Evolutionary conservation across 1,284 basidiomycete genomes (phyloP), one percentile per base, ranked within the genome.

Genomic region (Tylopilus sp.): DNA sequence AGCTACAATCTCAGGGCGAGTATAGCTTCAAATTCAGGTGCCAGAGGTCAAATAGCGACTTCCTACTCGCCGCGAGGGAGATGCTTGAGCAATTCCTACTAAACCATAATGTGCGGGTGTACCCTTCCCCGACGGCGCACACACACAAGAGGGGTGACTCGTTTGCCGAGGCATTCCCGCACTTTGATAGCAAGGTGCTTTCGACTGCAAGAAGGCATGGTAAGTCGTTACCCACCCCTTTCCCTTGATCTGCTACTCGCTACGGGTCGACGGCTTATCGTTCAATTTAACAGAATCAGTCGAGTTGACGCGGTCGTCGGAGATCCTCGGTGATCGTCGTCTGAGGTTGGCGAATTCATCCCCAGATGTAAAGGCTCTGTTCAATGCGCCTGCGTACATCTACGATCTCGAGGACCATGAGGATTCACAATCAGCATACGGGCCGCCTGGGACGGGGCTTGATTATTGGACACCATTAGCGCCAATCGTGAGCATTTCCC

Each of bases 11-110:
- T 13, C 76, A 79, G 10, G 76, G 81, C 41, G 92, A 94, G 55
- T 92, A 91, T 61, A 89, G 91, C 38, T 95, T 98, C 81, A 95
- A 94, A 70, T 93, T 99, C 75, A 79, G 89, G 28, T 94, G 96
- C 69, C 94, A 96, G 66, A 81, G 93, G 47, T 93, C 89, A 69
- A 94, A 95, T 63, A 91, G 89, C 60, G 93, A 98, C 68, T 93
- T 93, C 71, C 74, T 98, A 53, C 82, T 88, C 30, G 86, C 92
- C 0, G 90, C 92, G 13, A 79, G 92, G 55, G 94, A 97, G 68
- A 85, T 91, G 74, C 79, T 99, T 16, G 96, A 98, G 65, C 90
- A 96, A 61, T 97, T 91, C 74, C 71, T 98, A 52, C 74, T 89
- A 44, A 84, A 84, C 54, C 86, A 94, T 60, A 92, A 89, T 54